Evolutionary conservation across 2,329 filamentous ascomycete species (phyloP).

Genomic region (Fusarium nisikadoi): DNA sequence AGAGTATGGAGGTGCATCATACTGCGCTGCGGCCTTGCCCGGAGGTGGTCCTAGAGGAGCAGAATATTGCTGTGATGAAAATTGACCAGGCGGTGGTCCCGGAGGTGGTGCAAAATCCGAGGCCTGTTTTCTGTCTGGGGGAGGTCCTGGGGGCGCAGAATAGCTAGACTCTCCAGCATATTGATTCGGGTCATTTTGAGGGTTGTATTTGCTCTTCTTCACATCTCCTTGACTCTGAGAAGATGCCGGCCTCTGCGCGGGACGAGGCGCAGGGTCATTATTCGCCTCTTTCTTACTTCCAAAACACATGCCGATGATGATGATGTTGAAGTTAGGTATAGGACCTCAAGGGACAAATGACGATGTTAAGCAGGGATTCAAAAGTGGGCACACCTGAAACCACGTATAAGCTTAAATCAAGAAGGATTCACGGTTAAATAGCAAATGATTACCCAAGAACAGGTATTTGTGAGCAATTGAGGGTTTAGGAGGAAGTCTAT

Average conservation of each 20-base stretch:
- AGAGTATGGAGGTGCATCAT: conserved; percentile 22
- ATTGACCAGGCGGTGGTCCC: conserved; percentile 40
- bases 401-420: conserved; percentile 27
- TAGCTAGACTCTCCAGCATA: conserved; percentile 34
- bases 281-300: conserved; percentile 55
- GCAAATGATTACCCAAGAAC: background rate
- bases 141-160: conserved; percentile 36
- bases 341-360: conserved; percentile 8
- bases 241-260: conserved; percentile 45
- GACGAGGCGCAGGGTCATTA: conserved; percentile 55
- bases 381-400: conserved; percentile 26
- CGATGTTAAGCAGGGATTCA: conserved; percentile 21
- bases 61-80: conserved; percentile 35
- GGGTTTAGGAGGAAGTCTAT: background rate
- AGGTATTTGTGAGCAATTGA: background rate
- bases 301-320: conserved; percentile 58
- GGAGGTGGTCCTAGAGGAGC: conserved; percentile 49
- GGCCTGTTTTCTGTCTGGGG: conserved; percentile 22
- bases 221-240: conserved; percentile 44
- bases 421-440: conserved; percentile 2
- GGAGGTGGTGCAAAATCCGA: conserved; percentile 47
- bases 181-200: conserved; percentile 38
- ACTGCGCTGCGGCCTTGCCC: conserved; percentile 22
- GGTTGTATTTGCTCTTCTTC: conserved; percentile 44
- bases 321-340: conserved; percentile 1